Base-by-base conservation (phyloP, 2,329 filamentous ascomycete genomes). In the Aspergillus costaricaensis region DNA sequence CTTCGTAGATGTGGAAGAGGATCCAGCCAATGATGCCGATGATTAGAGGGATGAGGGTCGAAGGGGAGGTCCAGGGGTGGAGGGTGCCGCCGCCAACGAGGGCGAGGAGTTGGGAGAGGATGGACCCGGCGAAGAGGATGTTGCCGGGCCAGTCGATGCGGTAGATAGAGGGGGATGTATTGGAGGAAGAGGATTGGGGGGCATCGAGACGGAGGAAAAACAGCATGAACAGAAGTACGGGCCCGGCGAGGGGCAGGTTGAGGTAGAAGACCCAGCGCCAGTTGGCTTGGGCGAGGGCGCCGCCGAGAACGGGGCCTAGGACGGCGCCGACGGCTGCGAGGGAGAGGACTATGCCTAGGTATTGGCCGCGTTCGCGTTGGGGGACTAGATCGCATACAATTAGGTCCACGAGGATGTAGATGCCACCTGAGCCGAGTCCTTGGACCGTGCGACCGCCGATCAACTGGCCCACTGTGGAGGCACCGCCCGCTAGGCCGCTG, bases 401-500 rank as follows among this genome's bases (percentile, higher is more conserved):
- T 14, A 82, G 74, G 36, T 81, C 77, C 0, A 74, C 76, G 51
- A 83, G 65, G 2, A 73, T 61, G 23, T 64, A 67, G 62, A 81
- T 76, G 0, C 82, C 82, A 2, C 79, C 81, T 1, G 72, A 77
- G 0, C 81, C 82, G 2, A 82, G 67, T 0, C 86, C 86, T 59
- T 88, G 84, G 0, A 88, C 70, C 0, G 78, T 78, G 1, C 85
- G 78, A 15, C 83, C 84, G 61, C 76, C 78, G 14, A 89, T 84
- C 2, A 89, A 73, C 67, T 81, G 80, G 0, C 65, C 67, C 1
- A 72, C 74, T 8, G 65, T 79, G 0, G 67, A 75, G 0, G 85
- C 81, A 0, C 77, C 79, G 0, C 83, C 85, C 48, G 75, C 79
- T 3, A 88, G 74, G 0, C 79, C 82, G 59, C 83, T 85, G 0